Base-by-base conservation (phyloP, 2,329 filamentous ascomycete species). In the Saccharata proteae region DNA sequence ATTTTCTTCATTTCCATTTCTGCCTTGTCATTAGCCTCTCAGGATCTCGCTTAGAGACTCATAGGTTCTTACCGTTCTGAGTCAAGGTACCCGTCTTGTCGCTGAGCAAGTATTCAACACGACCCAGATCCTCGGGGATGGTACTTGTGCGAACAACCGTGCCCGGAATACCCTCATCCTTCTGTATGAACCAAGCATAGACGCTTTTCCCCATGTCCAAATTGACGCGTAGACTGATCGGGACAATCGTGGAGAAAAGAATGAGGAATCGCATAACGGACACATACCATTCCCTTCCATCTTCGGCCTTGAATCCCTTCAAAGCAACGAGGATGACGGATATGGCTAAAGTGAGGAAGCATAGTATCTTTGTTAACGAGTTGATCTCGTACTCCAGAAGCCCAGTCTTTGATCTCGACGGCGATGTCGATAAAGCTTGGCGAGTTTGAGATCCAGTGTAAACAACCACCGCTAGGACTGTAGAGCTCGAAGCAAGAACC, bases 1-100 rank as follows among this genome's bases (percentile, higher is more conserved):
- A 98, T 88, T 58, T 98, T 98, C 52, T 92, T 93, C 69, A 98
- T 79, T 49, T 94, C 88, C 86, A 94, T 94, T 48, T 93, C 84
- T 69, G 29, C 16, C n/a, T 11, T 4, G 27, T 43, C 40, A 36
- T 51, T 33, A 50, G 42, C 12, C 16, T 11, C 10, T 15, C 14
- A 16, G 15, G 10, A 6, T 10, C 5, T 19, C 7, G 10, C n/a
- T n/a, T n/a, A n/a, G n/a, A n/a, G n/a, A n/a, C n/a, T n/a, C n/a
- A n/a, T n/a, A n/a, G n/a, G n/a, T 15, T 46, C 58, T 43, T 53
- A 67, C 64, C 73, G 48, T 98, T 98, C 45, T 96, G 85, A 1
- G 90, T 98, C 37, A 98, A 58, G 2, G 90, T 98, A n/a, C 90
- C 90, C 1, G 90, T 98, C 58, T 98, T 98, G 56, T 98, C 90